These are phyloP conservation scores for Linum trigynum DNA, from an alignment of 345 rosid genomes.

Conservation along the genomic window DNA sequence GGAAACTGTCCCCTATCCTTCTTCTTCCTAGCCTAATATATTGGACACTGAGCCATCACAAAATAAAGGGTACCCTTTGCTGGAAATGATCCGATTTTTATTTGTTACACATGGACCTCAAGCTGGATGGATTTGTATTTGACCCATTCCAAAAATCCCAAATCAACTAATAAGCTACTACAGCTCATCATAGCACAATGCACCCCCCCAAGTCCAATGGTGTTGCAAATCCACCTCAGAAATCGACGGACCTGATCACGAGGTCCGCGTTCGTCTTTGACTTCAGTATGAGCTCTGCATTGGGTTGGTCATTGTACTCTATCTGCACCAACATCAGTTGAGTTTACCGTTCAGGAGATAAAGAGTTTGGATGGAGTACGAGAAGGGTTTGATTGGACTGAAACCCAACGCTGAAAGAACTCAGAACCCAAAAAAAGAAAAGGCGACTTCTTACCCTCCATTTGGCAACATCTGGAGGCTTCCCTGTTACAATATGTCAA, in stretches of 20 bases:
- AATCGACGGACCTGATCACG: slow-evolving; percentile 16
- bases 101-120: no score
- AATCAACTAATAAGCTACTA: no score
- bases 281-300: slow-evolving; percentile 70
- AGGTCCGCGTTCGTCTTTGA: slow-evolving; percentile 68
- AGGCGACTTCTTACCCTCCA: slow-evolving; percentile 51
- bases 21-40: no score
- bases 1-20: no score
- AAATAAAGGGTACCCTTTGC: no score
- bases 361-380: not conserved
- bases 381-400: not conserved
- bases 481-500: slow-evolving; percentile 36
- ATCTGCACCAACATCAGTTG: slow-evolving; percentile 39
- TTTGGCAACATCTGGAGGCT: slow-evolving; percentile 61
- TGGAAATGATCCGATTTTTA: no score
- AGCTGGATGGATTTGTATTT: no score
- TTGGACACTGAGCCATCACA: no score
- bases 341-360: not conserved
- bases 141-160: no score
- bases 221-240: not conserved
- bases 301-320: slow-evolving; percentile 68
- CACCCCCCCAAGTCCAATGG: no score
- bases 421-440: not conserved
- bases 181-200: no score
- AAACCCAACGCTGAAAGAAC: not conserved